Evolutionary conservation across 768 basidiomycete species (phyloP).

Genomic region (Lentinula sp.): DNA sequence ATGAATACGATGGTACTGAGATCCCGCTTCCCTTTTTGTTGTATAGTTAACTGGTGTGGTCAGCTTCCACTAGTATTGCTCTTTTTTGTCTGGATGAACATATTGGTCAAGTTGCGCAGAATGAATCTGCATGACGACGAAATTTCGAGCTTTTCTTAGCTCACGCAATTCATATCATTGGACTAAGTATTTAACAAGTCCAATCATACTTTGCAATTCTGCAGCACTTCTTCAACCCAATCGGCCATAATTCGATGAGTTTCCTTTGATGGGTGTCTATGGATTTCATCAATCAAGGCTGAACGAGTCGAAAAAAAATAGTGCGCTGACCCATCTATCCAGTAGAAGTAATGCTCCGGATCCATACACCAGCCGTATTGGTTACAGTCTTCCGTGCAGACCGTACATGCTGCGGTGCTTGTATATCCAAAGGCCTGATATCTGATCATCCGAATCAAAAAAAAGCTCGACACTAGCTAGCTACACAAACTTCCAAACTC

Average conservation of each 20-base stretch:
- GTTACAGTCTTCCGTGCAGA: slow-evolving; percentile 25
- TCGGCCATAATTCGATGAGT: slow-evolving; percentile 49
- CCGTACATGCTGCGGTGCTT: slow-evolving; percentile 28
- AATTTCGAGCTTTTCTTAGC: too few relatives aligned
- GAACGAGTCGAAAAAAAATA: not conserved
- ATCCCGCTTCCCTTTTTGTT: too few relatives aligned
- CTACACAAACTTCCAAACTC: not conserved
- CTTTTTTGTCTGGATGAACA: too few relatives aligned
- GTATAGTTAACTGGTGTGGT: too few relatives aligned
- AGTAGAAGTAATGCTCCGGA: slow-evolving; percentile 46
- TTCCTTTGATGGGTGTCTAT: slow-evolving; percentile 44
- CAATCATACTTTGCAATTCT: slow-evolving; percentile 18
- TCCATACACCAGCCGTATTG: slow-evolving; percentile 28
- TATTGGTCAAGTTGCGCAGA: too few relatives aligned
- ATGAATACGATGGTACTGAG: too few relatives aligned
- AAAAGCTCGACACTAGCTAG: too few relatives aligned
- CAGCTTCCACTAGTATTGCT: too few relatives aligned
- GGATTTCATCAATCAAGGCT: not conserved
- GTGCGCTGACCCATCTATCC: slow-evolving; percentile 38
- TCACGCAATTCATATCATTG: too few relatives aligned
- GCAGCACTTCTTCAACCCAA: slow-evolving; percentile 36
- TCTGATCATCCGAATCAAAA: not conserved
- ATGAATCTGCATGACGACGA: too few relatives aligned
- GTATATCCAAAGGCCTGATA: slow-evolving; percentile 39
- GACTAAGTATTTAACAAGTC: not conserved